Evolutionary conservation across 2,329 filamentous ascomycete species (phyloP).

Genomic region (Sporothrix schenckii): DNA sequence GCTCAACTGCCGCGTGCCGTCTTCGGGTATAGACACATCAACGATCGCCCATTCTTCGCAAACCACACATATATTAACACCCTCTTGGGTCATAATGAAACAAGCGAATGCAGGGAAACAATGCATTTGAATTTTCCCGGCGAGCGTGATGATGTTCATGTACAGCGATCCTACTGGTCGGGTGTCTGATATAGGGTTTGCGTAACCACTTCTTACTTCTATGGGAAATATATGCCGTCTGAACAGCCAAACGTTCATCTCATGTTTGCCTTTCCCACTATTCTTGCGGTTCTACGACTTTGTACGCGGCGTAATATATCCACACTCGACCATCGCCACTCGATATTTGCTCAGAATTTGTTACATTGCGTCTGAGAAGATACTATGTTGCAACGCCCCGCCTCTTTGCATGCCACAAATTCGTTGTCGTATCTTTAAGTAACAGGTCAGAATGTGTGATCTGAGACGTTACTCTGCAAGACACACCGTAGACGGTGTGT

Average conservation of each 20-base stretch:
- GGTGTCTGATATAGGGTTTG: neutral
- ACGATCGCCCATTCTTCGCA: neutral
- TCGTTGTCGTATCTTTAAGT: too few species aligned
- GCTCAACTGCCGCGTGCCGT: constrained; percentile 26
- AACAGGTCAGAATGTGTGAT: neutral
- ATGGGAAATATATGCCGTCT: neutral
- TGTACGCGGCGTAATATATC: too few species aligned
- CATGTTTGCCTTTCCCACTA: neutral
- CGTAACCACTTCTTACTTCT: neutral
- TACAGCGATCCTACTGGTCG: neutral
- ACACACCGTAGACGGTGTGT: neutral
- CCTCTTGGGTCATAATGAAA: neutral
- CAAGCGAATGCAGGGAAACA: neutral
- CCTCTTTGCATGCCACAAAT: neutral
- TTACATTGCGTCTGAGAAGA: too few species aligned
- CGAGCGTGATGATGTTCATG: neutral
- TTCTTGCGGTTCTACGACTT: neutral
- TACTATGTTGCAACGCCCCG: neutral
- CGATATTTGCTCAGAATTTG: too few species aligned
- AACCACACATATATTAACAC: neutral
- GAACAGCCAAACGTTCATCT: neutral
- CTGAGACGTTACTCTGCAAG: neutral
- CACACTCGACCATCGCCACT: too few species aligned
- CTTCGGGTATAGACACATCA: neutral
- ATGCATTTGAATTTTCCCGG: neutral